These are phyloP conservation scores for Triangularia verruculosa DNA, from an alignment of 2,329 filamentous ascomycete genomes.

Conservation along the genomic window DNA sequence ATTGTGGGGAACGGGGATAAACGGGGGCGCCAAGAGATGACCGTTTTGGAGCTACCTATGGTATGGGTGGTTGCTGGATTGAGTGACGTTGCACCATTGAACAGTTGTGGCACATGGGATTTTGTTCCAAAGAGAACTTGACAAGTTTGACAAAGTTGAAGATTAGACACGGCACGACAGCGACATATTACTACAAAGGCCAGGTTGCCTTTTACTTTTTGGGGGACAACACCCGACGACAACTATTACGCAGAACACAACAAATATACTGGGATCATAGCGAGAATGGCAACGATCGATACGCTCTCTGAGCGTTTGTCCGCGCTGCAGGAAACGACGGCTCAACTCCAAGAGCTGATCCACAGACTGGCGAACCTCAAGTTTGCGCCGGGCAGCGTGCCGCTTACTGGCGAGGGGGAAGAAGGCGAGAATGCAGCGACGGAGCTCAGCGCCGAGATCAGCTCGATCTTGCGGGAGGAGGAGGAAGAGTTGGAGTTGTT, in stretches of 20 bases:
- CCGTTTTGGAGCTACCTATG: background rate
- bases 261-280: background rate
- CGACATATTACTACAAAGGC: background rate
- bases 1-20: background rate
- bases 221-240: background rate
- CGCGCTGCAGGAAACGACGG: constrained; percentile 59
- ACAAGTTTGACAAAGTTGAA: background rate
- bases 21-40: background rate
- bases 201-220: background rate
- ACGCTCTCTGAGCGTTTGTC: constrained; percentile 59
- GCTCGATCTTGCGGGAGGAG: constrained; percentile 69
- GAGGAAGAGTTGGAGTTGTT: constrained; percentile 83
- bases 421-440: constrained; percentile 53
- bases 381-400: constrained; percentile 57
- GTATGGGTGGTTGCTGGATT: background rate
- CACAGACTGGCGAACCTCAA: constrained; percentile 55
- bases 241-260: background rate
- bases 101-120: background rate
- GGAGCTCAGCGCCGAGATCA: constrained; percentile 79
- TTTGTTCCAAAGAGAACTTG: background rate
- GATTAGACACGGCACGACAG: background rate
- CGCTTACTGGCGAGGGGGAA: constrained; percentile 38
- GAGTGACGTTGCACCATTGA: constrained; percentile 11
- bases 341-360: constrained; percentile 58
- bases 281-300: constrained; percentile 49